Percentiles rank a stretch among this genome's conserved stretches.
These are phyloP conservation scores for Elsinoe perseae DNA, from an alignment of 2,329 filamentous ascomycete species.

Conservation along the genomic window DNA sequence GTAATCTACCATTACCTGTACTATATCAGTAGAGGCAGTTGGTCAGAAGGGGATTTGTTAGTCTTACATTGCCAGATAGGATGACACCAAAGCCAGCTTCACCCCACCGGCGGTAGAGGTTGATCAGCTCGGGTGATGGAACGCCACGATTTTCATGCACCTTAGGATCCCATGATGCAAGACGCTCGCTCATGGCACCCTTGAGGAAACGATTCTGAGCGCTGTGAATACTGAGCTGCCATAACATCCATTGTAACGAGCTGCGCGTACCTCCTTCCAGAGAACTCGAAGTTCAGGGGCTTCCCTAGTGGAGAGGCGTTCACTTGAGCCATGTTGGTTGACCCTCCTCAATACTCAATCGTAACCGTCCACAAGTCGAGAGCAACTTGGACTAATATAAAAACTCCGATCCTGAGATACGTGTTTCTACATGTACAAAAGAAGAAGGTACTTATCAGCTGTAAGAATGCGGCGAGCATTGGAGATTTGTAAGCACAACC, in stretches of 20 bases:
- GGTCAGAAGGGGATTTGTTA: background rate
- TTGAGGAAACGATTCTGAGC: conserved; percentile 60
- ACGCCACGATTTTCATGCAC: conserved; percentile 47
- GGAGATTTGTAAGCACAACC: background rate
- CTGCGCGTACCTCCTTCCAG: conserved; percentile 36
- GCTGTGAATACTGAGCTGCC: background rate
- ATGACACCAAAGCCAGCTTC: conserved; percentile 50
- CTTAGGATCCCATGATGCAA: conserved; percentile 53
- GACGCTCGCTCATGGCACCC: conserved; percentile 57
- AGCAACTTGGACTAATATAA: background rate
- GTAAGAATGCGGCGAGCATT: background rate
- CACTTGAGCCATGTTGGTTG: background rate
- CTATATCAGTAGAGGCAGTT: background rate
- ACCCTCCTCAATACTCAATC: background rate
- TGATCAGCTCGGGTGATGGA: conserved; percentile 47
- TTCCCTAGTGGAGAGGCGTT: conserved; percentile 31
- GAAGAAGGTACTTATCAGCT: background rate
- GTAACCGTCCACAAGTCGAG: background rate
- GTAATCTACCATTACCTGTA: conserved; percentile 51
- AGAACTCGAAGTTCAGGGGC: conserved; percentile 41
- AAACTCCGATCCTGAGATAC: background rate
- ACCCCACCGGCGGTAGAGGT: conserved; percentile 56
- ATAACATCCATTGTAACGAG: background rate
- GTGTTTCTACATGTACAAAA: background rate
- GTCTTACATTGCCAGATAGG: conserved; percentile 49